These are phyloP conservation scores for Entelexis sorbosivorans DNA, from an alignment of 1,139 yeast species.

Conservation along the genomic window DNA sequence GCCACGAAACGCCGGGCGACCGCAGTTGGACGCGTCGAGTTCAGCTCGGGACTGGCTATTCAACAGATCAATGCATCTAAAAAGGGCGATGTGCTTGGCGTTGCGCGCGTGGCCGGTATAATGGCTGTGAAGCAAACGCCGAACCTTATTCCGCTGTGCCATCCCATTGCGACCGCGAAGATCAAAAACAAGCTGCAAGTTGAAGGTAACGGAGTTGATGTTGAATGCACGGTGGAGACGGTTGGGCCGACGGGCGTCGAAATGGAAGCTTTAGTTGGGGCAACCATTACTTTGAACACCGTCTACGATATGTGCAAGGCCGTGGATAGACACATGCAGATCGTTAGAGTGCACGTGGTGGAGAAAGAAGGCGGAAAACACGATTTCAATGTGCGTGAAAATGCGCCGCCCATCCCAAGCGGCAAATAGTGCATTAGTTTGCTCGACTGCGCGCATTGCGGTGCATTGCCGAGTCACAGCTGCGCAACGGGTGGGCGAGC, in stretches of 20 bases:
- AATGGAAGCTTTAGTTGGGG: conserved; percentile 44
- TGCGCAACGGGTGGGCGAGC: too few relatives aligned
- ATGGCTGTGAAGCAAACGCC: conserved; percentile 41
- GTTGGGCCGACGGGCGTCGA: conserved; percentile 44
- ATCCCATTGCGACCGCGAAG: conserved; percentile 37
- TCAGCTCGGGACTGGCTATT: conserved; percentile 30
- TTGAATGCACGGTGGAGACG: conserved; percentile 35
- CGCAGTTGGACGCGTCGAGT: conserved; percentile 36
- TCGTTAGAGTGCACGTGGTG: conserved; percentile 32
- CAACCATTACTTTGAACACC: conserved; percentile 35
- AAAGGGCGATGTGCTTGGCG: conserved; percentile 42
- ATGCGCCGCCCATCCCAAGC: too few relatives aligned
- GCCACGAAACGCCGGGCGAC: conserved; percentile 35
- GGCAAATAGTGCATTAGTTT: too few relatives aligned
- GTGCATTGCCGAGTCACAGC: too few relatives aligned
- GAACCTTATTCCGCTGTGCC: conserved; percentile 40
- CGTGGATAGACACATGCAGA: conserved; percentile 39
- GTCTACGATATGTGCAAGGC: conserved; percentile 49
- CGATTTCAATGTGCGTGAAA: conserved; percentile 24
- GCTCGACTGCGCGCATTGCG: too few relatives aligned
- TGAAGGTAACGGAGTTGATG: conserved; percentile 25
- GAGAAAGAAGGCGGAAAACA: conserved; percentile 38
- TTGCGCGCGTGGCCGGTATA: conserved; percentile 41
- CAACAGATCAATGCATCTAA: conserved; percentile 33
- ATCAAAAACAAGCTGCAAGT: conserved; percentile 30